Conservation (phyloP, 2,329 filamentous ascomycete genomes). For the Boeremia exigua region DNA sequence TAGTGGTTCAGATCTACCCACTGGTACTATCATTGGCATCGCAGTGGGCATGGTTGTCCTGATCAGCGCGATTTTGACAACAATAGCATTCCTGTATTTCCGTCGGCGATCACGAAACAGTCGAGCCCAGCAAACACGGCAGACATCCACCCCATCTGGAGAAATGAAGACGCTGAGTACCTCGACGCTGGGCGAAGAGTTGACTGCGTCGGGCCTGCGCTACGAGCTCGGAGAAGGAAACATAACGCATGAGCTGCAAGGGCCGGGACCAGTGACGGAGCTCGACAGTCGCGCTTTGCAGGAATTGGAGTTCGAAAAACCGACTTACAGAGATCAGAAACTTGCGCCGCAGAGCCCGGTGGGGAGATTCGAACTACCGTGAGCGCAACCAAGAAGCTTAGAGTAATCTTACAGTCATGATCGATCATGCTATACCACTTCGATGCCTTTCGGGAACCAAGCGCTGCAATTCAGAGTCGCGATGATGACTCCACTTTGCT, state of each 20-base stretch:
- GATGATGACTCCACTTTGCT: too few species aligned
- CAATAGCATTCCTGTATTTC: constrained; percentile 11
- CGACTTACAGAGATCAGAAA: constrained; percentile 11
- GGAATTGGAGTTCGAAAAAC: constrained; percentile 9
- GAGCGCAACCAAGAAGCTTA: neutral
- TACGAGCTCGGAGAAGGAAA: constrained; percentile 15
- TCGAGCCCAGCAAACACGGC: constrained; percentile 1
- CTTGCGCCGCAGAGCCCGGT: constrained; percentile 8
- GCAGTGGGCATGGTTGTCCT: constrained; percentile 10
- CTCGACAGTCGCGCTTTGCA: constrained; percentile 8
- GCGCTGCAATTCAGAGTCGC: too few species aligned
- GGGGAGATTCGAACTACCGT: constrained; percentile 10
- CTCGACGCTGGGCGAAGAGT: constrained; percentile 18
- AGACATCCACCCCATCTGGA: constrained; percentile 9
- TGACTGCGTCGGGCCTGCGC: constrained; percentile 8
- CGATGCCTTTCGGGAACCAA: too few species aligned
- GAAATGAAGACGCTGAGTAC: constrained; percentile 8
- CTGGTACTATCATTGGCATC: constrained; percentile 18
- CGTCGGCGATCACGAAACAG: constrained; percentile 19
- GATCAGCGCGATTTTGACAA: constrained; percentile 8
- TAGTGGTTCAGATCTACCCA: neutral
- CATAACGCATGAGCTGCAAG: constrained; percentile 16
- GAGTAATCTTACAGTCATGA: neutral
- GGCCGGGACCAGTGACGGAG: neutral
- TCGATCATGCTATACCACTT: neutral